Base-by-base conservation (phyloP, 345 rosid species). In the Microthlaspi erraticum region DNA sequence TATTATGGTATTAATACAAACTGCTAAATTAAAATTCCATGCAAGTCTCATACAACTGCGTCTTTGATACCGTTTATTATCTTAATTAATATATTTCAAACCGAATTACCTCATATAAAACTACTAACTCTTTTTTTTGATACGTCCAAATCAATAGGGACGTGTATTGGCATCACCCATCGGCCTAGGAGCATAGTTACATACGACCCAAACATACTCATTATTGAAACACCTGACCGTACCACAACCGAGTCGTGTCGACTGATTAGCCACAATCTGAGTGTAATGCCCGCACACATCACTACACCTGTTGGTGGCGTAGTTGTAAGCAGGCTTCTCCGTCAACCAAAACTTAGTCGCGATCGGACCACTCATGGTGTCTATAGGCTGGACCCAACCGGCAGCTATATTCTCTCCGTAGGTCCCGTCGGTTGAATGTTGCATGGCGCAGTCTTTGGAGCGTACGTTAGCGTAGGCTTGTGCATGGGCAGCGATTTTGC, bases 181-280 rank as follows among this genome's bases (percentile, higher is more conserved):
- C 4, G 78, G 78, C 54, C 61, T 66, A 59, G 89, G 87, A 51
- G 77, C 82, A 66, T 90, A 88, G 80, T 81, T 88, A 71, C 93
- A 90, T 0, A 39, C 45, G 16, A 88, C 81, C 65, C 86, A 82
- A 61, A 83, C 77, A 66, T 60, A 68, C 54, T 78, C 70, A 31
- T 84, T 83, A 32, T 57, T 70, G 23, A 19, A 26, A 79, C 96
- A 89, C 43, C 48, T 77, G n/a, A 75, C 80, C 71, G 81, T 78
- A 45, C 84, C 93, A 66, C 96, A 89, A 3, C 96, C 96, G 0
- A 90, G n/a, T 1, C 72, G 78, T 17, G 61, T 57, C 2, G 93
- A 83, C 56, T 83, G 55, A 8, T 82, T 74, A 86, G 93, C 85
- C 63, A 89, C 91, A 10, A 86, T 85, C 68, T 89, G 93, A 6